These are phyloP conservation scores for Aspergillus oerlinghausenensis DNA, from an alignment of 2,329 filamentous ascomycete species.

Conservation along the genomic window DNA sequence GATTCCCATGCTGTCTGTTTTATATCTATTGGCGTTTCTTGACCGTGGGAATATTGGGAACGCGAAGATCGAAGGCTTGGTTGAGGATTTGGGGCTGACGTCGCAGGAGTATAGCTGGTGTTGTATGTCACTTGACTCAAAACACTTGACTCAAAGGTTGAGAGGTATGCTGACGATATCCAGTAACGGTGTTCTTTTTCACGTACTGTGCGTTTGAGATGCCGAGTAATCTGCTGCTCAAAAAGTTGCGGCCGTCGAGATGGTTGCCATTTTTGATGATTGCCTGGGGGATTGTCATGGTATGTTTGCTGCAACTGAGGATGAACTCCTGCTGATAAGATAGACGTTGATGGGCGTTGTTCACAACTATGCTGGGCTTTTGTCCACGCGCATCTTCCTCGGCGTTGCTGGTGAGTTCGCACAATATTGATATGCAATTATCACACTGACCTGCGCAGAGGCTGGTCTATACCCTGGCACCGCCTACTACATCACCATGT, in stretches of 20 bases:
- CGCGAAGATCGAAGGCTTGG: constrained; percentile 29
- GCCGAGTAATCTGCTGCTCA: constrained; percentile 20
- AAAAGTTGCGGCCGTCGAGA: constrained; percentile 24
- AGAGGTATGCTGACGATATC: background rate
- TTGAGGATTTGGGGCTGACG: constrained; percentile 26
- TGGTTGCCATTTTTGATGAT: constrained; percentile 29
- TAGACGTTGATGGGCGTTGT: constrained; percentile 47
- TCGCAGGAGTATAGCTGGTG: constrained; percentile 29
- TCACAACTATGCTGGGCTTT: constrained; percentile 43
- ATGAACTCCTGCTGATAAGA: background rate
- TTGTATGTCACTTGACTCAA: constrained; percentile 11
- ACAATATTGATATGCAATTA: background rate
- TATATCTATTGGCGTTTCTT: constrained; percentile 30
- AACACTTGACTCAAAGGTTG: too few relatives aligned
- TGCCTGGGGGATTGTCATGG: constrained; percentile 46
- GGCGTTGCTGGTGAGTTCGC: constrained; percentile 23
- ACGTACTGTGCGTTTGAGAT: constrained; percentile 22
- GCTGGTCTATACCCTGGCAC: constrained; percentile 42
- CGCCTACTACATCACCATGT: constrained; percentile 43
- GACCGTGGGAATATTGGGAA: constrained; percentile 35
- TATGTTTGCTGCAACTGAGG: background rate
- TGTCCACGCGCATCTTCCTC: constrained; percentile 45
- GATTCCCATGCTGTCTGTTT: constrained; percentile 23
- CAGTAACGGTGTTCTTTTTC: constrained; percentile 30
- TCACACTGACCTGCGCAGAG: constrained; percentile 20